These are phyloP conservation scores for Lolium perenne DNA, from an alignment of 176 grass and related monocot genomes.

Conservation along the genomic window DNA sequence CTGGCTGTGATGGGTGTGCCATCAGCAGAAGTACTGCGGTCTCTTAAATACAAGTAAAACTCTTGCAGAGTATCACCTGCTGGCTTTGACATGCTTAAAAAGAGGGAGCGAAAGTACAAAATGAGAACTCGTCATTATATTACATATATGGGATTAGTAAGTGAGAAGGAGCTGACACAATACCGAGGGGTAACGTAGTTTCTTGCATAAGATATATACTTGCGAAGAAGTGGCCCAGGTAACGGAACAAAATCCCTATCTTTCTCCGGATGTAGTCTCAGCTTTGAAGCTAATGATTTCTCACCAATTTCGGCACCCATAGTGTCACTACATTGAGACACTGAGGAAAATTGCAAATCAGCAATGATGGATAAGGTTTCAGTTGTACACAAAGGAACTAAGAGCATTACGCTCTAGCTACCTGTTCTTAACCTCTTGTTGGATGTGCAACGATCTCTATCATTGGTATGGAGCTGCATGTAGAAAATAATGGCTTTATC, in stretches of 20 bases:
- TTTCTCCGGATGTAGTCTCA: constrained; percentile 75
- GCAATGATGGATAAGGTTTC: constrained; percentile 8
- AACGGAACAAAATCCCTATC: constrained; percentile 76
- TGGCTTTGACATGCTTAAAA: constrained; percentile 64
- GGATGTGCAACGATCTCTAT: constrained; percentile 32
- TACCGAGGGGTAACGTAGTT: constrained; percentile 72
- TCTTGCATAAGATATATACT: constrained; percentile 92
- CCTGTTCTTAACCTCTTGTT: constrained; percentile 72
- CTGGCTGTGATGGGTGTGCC: constrained; percentile 92
- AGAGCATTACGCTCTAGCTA: constrained; percentile 34
- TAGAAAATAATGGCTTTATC: neutral
- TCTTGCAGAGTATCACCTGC: constrained; percentile 61
- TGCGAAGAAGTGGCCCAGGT: constrained; percentile 66
- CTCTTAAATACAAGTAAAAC: constrained; percentile 70
- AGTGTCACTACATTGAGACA: constrained; percentile 18
- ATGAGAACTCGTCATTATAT: neutral
- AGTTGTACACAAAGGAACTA: constrained; percentile 37
- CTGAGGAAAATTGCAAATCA: constrained; percentile 54
- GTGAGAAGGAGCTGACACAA: constrained; percentile 23
- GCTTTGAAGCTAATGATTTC: constrained; percentile 59
- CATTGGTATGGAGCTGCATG: constrained; percentile 70
- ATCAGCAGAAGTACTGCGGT: constrained; percentile 64
- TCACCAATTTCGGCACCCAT: constrained; percentile 29
- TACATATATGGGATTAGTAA: constrained; percentile 13
- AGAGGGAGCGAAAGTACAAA: constrained; percentile 16